These are phyloP conservation scores for Entophlyctis luteolus DNA, from an alignment of 192 early-diverging fungal genomes.

Conservation along the genomic window DNA sequence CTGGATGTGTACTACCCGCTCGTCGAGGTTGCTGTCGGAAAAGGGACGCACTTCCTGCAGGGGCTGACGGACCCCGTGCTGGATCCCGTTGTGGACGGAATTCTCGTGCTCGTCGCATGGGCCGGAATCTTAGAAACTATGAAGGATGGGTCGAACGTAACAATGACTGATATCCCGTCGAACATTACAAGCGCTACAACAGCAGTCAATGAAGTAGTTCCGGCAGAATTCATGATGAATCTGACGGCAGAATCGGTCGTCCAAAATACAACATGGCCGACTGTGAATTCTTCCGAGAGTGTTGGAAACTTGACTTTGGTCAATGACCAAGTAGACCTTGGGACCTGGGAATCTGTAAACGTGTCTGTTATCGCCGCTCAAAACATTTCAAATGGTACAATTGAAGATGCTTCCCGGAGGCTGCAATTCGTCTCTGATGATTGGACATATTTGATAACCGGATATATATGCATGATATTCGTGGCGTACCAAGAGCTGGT, in stretches of 20 bases:
- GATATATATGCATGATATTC: constrained; percentile 55
- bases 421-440: constrained; percentile 47
- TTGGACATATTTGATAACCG: constrained; percentile 52
- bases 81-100: constrained; percentile 60
- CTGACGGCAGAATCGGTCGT: too few relatives aligned
- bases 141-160: background rate
- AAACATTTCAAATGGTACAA: background rate
- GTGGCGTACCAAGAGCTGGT: constrained; percentile 42
- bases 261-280: too few relatives aligned
- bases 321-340: too few relatives aligned
- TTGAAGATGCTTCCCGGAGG: background rate
- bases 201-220: too few relatives aligned
- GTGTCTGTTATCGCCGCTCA: background rate
- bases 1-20: constrained; percentile 26
- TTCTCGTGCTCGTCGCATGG: constrained; percentile 22
- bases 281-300: too few relatives aligned
- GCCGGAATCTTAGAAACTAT: constrained; percentile 1
- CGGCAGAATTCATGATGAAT: too few relatives aligned
- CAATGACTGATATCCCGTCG: too few relatives aligned
- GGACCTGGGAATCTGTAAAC: background rate
- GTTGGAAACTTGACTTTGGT: too few relatives aligned
- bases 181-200: too few relatives aligned
- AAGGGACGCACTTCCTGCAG: constrained; percentile 36
- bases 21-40: constrained; percentile 17
- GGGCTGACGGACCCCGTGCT: constrained; percentile 71